Conservation (phyloP, 495 filamentous ascomycete genomes). For the Schizothecium vesticola region DNA sequence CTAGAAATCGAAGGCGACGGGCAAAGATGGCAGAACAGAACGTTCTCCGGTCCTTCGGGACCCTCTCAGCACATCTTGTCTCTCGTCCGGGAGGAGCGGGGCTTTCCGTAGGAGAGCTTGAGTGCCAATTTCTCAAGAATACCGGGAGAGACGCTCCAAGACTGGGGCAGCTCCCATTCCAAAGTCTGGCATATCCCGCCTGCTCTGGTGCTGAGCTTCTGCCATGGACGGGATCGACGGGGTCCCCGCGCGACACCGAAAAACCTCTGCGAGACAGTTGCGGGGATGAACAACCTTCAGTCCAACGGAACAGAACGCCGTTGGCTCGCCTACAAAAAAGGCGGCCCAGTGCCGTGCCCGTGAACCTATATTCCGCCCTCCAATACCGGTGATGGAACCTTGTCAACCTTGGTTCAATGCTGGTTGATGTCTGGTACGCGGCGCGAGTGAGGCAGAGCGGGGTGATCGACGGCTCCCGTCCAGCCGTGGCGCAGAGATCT, state of each 20-base stretch:
- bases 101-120: neutral
- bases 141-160: neutral
- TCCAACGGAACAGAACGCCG: neutral
- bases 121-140: neutral
- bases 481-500: neutral
- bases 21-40: too few relatives aligned
- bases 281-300: neutral
- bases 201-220: neutral
- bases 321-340: neutral
- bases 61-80: too few relatives aligned
- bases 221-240: neutral
- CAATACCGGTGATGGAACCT: neutral
- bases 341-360: neutral
- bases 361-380: neutral
- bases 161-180: too few relatives aligned
- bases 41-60: too few relatives aligned
- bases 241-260: neutral
- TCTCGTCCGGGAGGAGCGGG: neutral
- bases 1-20: neutral
- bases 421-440: neutral
- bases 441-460: neutral
- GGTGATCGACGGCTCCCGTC: neutral
- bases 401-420: neutral
- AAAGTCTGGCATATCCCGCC: too few relatives aligned
- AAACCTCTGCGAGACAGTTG: neutral